Percentiles rank a stretch among this genome's conserved stretches.
These are phyloP conservation scores for Boletus vermiculosoides DNA, from an alignment of 768 basidiomycete species.

Conservation along the genomic window DNA sequence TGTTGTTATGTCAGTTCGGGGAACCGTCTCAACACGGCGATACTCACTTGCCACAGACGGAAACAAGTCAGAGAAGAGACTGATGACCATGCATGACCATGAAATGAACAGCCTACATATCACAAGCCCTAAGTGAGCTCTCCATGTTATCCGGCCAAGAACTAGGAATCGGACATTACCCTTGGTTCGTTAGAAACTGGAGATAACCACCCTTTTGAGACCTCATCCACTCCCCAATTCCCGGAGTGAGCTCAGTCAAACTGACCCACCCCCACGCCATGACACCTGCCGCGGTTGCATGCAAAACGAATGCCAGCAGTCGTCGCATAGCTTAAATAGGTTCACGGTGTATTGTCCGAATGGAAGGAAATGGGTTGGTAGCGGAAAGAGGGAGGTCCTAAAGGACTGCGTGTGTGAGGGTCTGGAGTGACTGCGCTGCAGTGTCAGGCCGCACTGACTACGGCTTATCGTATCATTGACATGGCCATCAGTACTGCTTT, in stretches of 20 bases:
- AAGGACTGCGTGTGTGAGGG: neutral
- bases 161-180: slow-evolving; percentile 34
- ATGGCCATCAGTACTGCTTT: no score
- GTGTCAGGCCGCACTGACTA: no score
- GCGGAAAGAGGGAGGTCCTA: no score
- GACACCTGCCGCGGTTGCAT: slow-evolving; percentile 30
- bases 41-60: slow-evolving; percentile 37
- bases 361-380: neutral
- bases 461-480: no score
- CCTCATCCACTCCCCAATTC: slow-evolving; percentile 34
- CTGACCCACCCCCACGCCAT: slow-evolving; percentile 39
- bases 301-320: slow-evolving; percentile 26
- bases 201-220: slow-evolving; percentile 61
- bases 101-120: slow-evolving; percentile 34
- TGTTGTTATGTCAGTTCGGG: neutral
- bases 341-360: neutral
- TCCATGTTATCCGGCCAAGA: neutral
- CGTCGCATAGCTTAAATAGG: slow-evolving; percentile 8
- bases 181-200: slow-evolving; percentile 78
- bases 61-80: slow-evolving; percentile 40
- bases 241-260: slow-evolving; percentile 1
- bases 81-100: slow-evolving; percentile 41
- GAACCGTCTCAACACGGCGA: neutral
- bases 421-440: neutral
- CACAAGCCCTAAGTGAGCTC: neutral